Evolutionary conservation across 2,329 filamentous ascomycete species (phyloP), one percentile per base, ranked within the genome.

Genomic region (Fragosphaeria purpurea): DNA sequence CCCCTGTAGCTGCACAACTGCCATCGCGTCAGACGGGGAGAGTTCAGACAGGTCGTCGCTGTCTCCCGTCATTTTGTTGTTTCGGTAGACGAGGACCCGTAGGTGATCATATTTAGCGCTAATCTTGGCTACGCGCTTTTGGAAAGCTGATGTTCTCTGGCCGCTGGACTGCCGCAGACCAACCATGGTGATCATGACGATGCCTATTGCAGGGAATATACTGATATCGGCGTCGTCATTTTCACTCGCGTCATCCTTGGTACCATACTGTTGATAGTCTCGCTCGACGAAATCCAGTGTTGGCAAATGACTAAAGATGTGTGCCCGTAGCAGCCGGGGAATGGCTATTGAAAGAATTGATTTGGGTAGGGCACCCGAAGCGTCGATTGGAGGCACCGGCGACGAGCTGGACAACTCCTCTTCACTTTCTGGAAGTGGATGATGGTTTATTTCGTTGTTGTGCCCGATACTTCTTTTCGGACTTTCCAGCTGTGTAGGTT

Each of bases 111-210:
- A 91, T 8, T 80, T 74, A 1, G 60, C 50, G 10, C 79, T 73
- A 0, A 83, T 67, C 7, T 62, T 41, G 1, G 35, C 41, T 1
- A 58, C 12, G 2, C 50, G 52, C 1, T 30, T 10, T 7, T 52
- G 52, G 9, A 58, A 52, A 0, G 46, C 12, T 1, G 38, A 32
- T 2, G 5, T 11, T 6, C 45, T 44, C 5, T 50, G 46, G 0
- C 41, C 7, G 7, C 50, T 50, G 1, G 47, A 52, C 59, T 95
- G 90, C 42, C 82, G 84, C 32, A 85, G 73, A 56, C 83, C 80
- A 54, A 90, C 79, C 5, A 90, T 68, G 0, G 79, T 86, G 1
- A 86, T 86, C 22, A 86, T 61, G 1, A 95, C 64, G 3, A 95
- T 67, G 0, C 86, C 88, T 0, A 77, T 80, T 0, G 70, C 72